Conservation (phyloP, 2,329 filamentous ascomycete species). For the Diaporthe capsici region DNA sequence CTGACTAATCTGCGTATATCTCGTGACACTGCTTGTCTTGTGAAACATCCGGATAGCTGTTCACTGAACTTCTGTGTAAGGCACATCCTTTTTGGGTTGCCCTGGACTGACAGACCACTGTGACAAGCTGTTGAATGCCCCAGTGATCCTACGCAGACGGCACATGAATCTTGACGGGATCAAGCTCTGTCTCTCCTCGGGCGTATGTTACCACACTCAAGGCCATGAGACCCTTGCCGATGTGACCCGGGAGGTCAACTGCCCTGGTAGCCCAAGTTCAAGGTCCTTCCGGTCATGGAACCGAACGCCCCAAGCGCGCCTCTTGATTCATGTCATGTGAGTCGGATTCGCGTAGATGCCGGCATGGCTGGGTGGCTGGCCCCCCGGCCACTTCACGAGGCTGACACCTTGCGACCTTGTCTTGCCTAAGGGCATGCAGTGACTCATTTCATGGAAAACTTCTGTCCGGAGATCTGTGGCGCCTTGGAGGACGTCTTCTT, state of each 20-base stretch:
- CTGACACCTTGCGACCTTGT: neutral
- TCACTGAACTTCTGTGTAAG: too few species aligned
- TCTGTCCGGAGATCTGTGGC: conserved; percentile 71
- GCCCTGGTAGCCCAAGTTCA: too few species aligned
- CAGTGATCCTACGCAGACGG: neutral
- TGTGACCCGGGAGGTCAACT: neutral
- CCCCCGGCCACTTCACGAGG: too few species aligned
- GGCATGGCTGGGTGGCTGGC: too few species aligned
- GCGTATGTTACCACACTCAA: too few species aligned
- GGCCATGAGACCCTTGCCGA: neutral
- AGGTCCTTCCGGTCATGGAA: too few species aligned
- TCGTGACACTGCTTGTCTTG: neutral
- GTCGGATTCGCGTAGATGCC: neutral
- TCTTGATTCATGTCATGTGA: neutral
- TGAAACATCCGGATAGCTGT: neutral
- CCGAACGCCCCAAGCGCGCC: fast-evolving
- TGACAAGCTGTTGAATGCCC: neutral
- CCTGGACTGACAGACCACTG: neutral
- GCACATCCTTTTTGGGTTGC: neutral
- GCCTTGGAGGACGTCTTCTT: conserved; percentile 63
- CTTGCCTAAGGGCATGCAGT: neutral
- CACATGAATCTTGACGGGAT: neutral
- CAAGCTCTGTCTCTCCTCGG: neutral
- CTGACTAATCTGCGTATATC: neutral
- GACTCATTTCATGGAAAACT: conserved; percentile 72